Evolutionary conservation across 2,329 filamentous ascomycete species (phyloP).

Genomic region (Fusarium palustre): DNA sequence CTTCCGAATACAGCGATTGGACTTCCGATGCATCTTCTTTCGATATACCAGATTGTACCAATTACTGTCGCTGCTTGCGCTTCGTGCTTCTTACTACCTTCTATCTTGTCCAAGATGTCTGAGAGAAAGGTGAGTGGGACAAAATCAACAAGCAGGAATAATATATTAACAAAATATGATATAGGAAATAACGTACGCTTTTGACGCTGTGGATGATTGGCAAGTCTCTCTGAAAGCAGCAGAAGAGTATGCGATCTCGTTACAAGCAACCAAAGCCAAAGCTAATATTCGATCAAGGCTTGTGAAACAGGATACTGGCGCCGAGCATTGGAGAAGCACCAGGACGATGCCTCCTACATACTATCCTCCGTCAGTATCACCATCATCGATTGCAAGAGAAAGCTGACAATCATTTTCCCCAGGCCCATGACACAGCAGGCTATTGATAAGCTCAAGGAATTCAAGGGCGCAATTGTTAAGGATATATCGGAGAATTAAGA

Average conservation of each 20-base stretch:
- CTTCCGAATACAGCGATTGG: neutral
- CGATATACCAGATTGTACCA: slow-evolving; percentile 16
- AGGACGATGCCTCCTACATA: slow-evolving; percentile 12
- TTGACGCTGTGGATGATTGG: slow-evolving; percentile 16
- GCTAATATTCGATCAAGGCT: neutral
- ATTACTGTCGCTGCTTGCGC: slow-evolving; percentile 17
- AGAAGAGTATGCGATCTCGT: neutral
- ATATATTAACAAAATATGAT: accelerated
- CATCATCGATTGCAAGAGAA: accelerated
- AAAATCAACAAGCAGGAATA: accelerated
- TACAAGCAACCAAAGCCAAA: accelerated
- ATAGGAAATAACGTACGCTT: slow-evolving; percentile 3
- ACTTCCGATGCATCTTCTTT: slow-evolving; percentile 10
- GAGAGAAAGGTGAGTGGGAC: slow-evolving; percentile 6
- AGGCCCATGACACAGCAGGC: slow-evolving; percentile 19
- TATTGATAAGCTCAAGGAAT: slow-evolving; percentile 21
- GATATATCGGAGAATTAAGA: neutral
- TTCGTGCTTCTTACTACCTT: neutral
- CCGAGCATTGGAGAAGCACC: slow-evolving; percentile 2
- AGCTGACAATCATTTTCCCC: accelerated
- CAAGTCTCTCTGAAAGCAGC: neutral
- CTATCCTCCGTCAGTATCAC: slow-evolving; percentile 7
- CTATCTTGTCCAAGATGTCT: slow-evolving; percentile 5
- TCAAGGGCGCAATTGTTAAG: neutral
- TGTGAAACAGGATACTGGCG: slow-evolving; percentile 14